Percentiles rank a stretch among this genome's conserved stretches.
phyloP scores from a whole-genome alignment of 2,329 filamentous ascomycete genomes.

The Claviceps monticola region DNA sequence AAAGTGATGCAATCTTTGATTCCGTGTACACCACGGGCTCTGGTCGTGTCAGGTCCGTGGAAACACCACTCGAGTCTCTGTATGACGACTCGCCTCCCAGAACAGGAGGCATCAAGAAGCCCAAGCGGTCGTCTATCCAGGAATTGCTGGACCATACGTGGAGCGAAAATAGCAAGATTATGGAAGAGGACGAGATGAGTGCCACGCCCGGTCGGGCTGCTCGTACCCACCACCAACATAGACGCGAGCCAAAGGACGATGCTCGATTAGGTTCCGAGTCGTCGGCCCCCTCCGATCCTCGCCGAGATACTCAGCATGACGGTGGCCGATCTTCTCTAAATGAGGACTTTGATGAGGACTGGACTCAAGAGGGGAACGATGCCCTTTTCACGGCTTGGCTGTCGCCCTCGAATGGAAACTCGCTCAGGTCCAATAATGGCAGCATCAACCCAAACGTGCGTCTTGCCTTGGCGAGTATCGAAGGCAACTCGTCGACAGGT shows the following conservation, averaged over 20 bases:
- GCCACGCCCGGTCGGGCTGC: conserved; percentile 34
- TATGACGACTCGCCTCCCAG: conserved; percentile 65
- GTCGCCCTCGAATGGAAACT: conserved; percentile 36
- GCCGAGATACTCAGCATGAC: conserved; percentile 15
- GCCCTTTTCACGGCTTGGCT: conserved; percentile 42
- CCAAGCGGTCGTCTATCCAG: conserved; percentile 43
- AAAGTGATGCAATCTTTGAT: conserved; percentile 65
- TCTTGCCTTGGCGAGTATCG: conserved; percentile 39
- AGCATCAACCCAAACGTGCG: conserved; percentile 37
- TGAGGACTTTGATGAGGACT: conserved; percentile 50
- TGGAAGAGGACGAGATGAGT: conserved; percentile 47
- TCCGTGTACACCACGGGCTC: conserved; percentile 60
- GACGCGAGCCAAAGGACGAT: conserved; percentile 2
- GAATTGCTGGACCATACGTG: conserved; percentile 42
- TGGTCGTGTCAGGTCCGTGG: conserved; percentile 48
- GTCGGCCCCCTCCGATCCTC: background rate
- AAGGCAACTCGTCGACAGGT: conserved; percentile 26
- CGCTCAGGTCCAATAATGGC: conserved; percentile 36
- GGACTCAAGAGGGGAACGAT: conserved; percentile 40
- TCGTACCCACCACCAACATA: conserved; percentile 8
- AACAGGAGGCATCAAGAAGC: conserved; percentile 36
- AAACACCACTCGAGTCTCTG: conserved; percentile 64
- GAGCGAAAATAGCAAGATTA: conserved; percentile 42
- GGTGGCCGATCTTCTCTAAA: conserved; percentile 41
- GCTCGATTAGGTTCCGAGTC: background rate